A percentile compares a stretch with the other conserved stretches of the same genome.
These are phyloP conservation scores for Xylaria intraflava DNA, from an alignment of 495 filamentous ascomycete genomes.

Conservation along the genomic window DNA sequence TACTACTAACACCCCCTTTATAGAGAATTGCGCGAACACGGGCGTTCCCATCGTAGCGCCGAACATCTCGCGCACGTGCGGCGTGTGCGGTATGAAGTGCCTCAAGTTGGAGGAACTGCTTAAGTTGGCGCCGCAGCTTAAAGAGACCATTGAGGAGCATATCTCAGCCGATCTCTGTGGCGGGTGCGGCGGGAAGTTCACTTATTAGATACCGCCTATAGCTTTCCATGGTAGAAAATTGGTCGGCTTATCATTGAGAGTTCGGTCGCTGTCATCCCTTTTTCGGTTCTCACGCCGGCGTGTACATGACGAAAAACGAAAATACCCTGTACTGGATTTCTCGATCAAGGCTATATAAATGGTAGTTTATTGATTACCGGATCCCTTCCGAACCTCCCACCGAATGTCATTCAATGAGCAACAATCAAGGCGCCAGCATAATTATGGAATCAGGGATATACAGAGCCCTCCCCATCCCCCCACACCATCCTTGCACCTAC, in stretches of 20 bases:
- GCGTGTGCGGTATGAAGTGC: conserved; percentile 37
- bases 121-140: conserved; percentile 21
- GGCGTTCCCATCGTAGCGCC: conserved; percentile 39
- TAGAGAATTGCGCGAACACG: conserved; percentile 33
- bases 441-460: neutral
- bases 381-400: too few relatives aligned
- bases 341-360: too few relatives aligned
- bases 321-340: too few relatives aligned
- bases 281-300: too few relatives aligned
- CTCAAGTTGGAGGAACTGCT: conserved; percentile 27
- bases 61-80: conserved; percentile 36
- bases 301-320: too few relatives aligned
- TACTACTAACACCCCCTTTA: neutral
- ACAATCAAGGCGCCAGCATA: neutral
- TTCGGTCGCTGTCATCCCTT: too few relatives aligned
- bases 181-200: conserved; percentile 43
- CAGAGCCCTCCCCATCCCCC: conserved; percentile 1
- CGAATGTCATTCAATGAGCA: too few relatives aligned
- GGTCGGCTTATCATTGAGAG: too few relatives aligned
- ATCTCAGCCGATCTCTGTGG: conserved; percentile 34
- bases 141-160: conserved; percentile 23
- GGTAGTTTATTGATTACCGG: too few relatives aligned
- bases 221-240: too few relatives aligned
- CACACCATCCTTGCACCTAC: conserved; percentile 11
- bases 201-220: too few relatives aligned